Conservation (phyloP, 805 yeast species). For the Scheffersomyces stipitis region DNA sequence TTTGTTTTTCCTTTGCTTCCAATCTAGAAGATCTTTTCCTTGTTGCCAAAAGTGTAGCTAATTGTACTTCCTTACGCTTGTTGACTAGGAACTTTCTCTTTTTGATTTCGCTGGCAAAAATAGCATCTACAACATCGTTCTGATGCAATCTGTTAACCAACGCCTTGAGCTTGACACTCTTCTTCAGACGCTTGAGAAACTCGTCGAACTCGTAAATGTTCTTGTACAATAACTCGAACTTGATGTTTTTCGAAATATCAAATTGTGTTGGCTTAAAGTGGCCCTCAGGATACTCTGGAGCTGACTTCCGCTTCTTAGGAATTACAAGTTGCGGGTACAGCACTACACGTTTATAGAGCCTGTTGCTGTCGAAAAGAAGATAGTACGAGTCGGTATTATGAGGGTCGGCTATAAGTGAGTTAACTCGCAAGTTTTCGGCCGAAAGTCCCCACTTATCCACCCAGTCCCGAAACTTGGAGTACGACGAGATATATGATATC, state of each 20-base stretch:
- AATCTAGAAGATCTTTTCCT: constrained; percentile 75
- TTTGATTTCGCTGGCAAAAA: constrained; percentile 45
- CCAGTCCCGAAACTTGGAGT: constrained; percentile 47
- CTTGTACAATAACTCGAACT: constrained; percentile 31
- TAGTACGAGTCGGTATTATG: constrained; percentile 17
- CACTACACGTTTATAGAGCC: constrained; percentile 45
- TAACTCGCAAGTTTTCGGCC: constrained; percentile 23
- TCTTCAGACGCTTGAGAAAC: constrained; percentile 14
- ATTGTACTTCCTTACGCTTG: constrained; percentile 61
- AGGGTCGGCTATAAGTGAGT: constrained; percentile 11
- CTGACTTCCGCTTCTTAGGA: constrained; percentile 34
- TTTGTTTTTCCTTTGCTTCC: constrained; percentile 58
- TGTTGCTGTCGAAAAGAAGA: constrained; percentile 48
- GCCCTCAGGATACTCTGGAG: constrained; percentile 33
- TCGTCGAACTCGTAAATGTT: constrained; percentile 30
- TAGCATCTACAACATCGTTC: constrained; percentile 17
- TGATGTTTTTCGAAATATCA: constrained; percentile 24
- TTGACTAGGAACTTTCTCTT: constrained; percentile 54
- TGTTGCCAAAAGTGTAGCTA: constrained; percentile 61
- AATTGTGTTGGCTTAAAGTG: constrained; percentile 26
- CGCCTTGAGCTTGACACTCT: constrained; percentile 31
- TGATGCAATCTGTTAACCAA: constrained; percentile 16
- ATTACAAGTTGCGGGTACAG: constrained; percentile 25
- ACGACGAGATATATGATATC: constrained; percentile 42
- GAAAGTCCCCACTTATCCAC: constrained; percentile 38